Evolutionary conservation across 345 rosid species (phyloP), one percentile per base, ranked within the genome.

Genomic region (Pseudoturritis turrita): DNA sequence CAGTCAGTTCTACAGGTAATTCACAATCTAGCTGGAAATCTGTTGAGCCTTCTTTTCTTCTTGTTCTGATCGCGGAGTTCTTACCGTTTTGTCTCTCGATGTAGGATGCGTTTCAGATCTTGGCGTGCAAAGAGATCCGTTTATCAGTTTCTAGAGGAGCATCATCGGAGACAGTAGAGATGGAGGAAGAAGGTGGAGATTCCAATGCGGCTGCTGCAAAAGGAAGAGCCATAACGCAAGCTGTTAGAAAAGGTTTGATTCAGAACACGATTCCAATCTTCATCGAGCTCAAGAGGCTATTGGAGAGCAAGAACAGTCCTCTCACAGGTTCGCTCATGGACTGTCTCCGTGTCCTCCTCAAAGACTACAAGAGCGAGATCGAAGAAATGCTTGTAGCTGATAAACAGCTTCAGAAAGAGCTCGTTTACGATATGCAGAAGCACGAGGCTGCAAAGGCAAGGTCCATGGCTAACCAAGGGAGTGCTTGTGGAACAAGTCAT

Each of bases 191-290:
- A 68, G 64, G 79, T 44, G 79, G 75, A 63, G 79, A 76, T 50
- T 82, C 81, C n/a, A 64, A 85, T 2, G 77, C 80, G 5, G 77
- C 84, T 12, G 84, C 96, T 4, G 81, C 96, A 3, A 88, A 87
- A 80, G 96, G 97, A 66, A 83, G 90, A 78, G 93, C 88, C 19
- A 88, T 94, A 73, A 94, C 87, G 10, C 98, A 89, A 75, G 96
- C 95, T 45, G 91, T 91, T 10, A 86, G 89, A 77, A 94, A 88
- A 82, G 84, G 97, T 5, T 88, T 94, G 46, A 91, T 91, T 65
- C 96, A 91, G 57, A 89, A 94, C 84, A 94, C 97, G 54, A 89
- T 94, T 28, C 98, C 98, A 33, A 91, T 94, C 69, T 94, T 94
- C 72, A 89, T 91, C 31, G 98, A 94, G 84, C 89, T 94, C 18